Base-by-base conservation (phyloP, 179 eudicot genomes). In the Dionaea muscipula region DNA sequence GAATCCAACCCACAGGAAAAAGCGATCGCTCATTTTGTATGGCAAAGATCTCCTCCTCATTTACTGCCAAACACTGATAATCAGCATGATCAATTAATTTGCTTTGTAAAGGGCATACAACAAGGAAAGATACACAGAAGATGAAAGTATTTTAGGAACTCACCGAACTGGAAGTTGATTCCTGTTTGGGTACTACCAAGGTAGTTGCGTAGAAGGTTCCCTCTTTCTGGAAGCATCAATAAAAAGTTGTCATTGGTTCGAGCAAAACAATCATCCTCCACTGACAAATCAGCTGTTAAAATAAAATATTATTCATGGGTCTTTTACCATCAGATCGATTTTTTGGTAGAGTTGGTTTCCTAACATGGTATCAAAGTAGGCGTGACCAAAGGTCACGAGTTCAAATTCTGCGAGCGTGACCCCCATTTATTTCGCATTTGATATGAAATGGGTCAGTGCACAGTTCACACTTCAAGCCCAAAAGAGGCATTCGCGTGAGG, bases 1-100 rank as follows among this genome's bases (percentile, higher is more conserved):
- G 94, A 40, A 82, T 82, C 90, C 94, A 85, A 54, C 94, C 94
- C 26, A 82, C 69, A 41, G 94, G 84, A 47, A 72, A 60, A 47
- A 82, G 82, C 31, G 86, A 76, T 24, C 72, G 73, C n/a, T 80
- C 90, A 49, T 76, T 66, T 62, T 75, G 94, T 65, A 82, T 78
- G 55, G 80, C 71, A 60, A 75, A 77, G 21, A 85, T 85, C 56
- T 85, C 86, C 68, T 74, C 90, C 74, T 85, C 94, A 2, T 76
- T 51, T 24, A 76, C 51, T 27, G 94, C 86, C 68, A 80, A 86
- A 72, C 90, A 85, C 94, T 82, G 41, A 26, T 36, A 66, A 62
- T 24, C 22, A 64, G 36, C 26, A 61, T 7, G 57, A 40, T 55
- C 28, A 48, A 25, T 14, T 72, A 38, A 77, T 55, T 9, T 44